These are phyloP conservation scores for Themeda triandra DNA, from an alignment of 176 grass and related monocot species.

Conservation along the genomic window DNA sequence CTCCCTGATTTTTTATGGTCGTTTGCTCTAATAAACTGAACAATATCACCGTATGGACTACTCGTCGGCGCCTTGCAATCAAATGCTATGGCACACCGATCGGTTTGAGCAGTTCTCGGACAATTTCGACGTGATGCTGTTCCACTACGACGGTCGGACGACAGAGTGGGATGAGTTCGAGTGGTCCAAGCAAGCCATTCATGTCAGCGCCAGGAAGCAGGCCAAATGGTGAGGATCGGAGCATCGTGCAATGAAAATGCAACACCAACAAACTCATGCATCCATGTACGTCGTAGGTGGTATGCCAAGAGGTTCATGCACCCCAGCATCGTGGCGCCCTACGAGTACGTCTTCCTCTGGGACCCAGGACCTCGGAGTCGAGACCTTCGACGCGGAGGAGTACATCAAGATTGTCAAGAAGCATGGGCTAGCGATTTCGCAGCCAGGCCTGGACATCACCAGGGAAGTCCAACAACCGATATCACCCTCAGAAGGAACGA, in stretches of 20 bases:
- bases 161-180: slow-evolving; percentile 39
- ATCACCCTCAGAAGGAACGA: not conserved
- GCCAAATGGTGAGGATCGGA: slow-evolving; percentile 26
- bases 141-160: slow-evolving; percentile 38
- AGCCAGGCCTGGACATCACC: slow-evolving; percentile 23
- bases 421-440: slow-evolving; percentile 36
- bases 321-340: slow-evolving; percentile 26
- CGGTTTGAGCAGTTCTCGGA: not conserved
- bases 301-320: slow-evolving; percentile 55
- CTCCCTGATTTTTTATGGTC: not conserved
- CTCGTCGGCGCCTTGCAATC: no score
- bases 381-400: slow-evolving; percentile 12
- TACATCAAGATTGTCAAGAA: slow-evolving; percentile 12
- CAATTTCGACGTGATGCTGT: slow-evolving; percentile 29
- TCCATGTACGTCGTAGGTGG: slow-evolving; percentile 34
- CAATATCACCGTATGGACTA: no score
- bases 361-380: slow-evolving; percentile 34
- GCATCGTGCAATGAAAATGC: no score
- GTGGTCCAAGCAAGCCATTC: slow-evolving; percentile 39
- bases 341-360: slow-evolving; percentile 55
- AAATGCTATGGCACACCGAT: no score
- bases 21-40: not conserved
- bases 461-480: not conserved
- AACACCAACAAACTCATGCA: no score
- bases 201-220: slow-evolving; percentile 38